These are phyloP conservation scores for Blastomyces parvus DNA, from an alignment of 2,329 filamentous ascomycete species.

Conservation along the genomic window DNA sequence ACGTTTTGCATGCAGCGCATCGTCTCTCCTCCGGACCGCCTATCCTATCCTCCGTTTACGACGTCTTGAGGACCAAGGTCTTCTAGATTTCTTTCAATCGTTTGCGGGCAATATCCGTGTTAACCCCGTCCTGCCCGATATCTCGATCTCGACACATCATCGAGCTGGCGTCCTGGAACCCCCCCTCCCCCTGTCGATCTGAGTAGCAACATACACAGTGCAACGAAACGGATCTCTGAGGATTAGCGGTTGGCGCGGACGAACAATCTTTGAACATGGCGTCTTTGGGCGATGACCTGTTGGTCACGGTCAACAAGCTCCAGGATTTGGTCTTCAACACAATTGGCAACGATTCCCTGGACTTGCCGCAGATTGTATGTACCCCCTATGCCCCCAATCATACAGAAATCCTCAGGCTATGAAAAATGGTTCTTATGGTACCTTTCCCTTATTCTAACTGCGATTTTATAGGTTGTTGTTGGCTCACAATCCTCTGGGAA, in stretches of 20 bases:
- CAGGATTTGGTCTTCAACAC: constrained; percentile 99
- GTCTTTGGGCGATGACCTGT: constrained; percentile 87
- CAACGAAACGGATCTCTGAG: constrained; percentile 13
- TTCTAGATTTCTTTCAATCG: not conserved
- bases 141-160: not conserved
- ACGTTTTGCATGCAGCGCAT: not conserved
- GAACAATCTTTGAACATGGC: constrained; percentile 54
- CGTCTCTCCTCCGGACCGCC: not conserved
- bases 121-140: not conserved
- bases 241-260: not conserved
- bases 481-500: constrained; percentile 98
- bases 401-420: not conserved
- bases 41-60: not conserved
- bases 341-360: constrained; percentile 95
- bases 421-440: constrained; percentile 1
- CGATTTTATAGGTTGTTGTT: constrained; percentile 68
- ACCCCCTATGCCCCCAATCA: not conserved
- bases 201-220: constrained; percentile 18
- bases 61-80: not conserved
- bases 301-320: constrained; percentile 93
- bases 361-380: constrained; percentile 93
- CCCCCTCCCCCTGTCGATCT: not conserved
- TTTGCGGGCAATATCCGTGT: not conserved
- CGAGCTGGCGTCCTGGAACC: not conserved
- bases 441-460: constrained; percentile 7